Conservation (phyloP, 371 early-diverging fungal genomes). For the Cokeromyces recurvatus region DNA sequence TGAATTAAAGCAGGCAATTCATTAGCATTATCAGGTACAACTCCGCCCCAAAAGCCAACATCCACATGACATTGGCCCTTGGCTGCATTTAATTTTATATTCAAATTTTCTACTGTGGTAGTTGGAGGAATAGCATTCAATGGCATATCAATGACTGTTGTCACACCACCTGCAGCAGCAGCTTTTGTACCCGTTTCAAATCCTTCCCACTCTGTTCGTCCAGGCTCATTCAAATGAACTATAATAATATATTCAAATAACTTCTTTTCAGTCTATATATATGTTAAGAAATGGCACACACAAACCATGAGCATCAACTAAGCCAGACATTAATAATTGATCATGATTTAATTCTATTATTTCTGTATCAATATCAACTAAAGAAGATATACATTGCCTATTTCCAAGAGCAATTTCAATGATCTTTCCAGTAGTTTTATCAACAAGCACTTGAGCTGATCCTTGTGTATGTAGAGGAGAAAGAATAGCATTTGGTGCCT, state of each 20-base stretch:
- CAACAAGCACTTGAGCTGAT: constrained; percentile 46
- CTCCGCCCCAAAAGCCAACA: constrained; percentile 79
- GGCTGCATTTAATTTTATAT: constrained; percentile 63
- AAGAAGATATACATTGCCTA: constrained; percentile 2
- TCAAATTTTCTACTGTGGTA: constrained; percentile 64
- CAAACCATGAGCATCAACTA: constrained; percentile 76
- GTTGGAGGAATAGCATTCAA: constrained; percentile 84
- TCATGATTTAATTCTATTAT: constrained; percentile 31
- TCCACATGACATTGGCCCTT: constrained; percentile 70
- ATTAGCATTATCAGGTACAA: constrained; percentile 68
- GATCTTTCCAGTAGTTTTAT: constrained; percentile 47
- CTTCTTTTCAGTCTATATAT: too few species aligned
- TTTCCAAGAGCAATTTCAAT: constrained; percentile 31
- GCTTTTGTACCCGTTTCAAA: constrained; percentile 77
- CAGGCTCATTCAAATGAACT: constrained; percentile 82
- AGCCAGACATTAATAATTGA: constrained; percentile 67
- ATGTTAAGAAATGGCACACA: too few species aligned
- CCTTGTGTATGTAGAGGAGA: constrained; percentile 34
- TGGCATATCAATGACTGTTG: constrained; percentile 84
- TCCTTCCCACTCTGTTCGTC: constrained; percentile 84
- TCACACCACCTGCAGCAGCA: constrained; percentile 78
- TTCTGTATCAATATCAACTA: constrained; percentile 15
- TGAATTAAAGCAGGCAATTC: constrained; percentile 61
- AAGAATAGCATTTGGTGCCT: constrained; percentile 38
- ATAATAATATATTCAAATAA: not conserved